A percentile compares a stretch with the other conserved stretches of the same genome.
phyloP scores from a whole-genome alignment of 2,329 filamentous ascomycete genomes.

The Bimuria novae-zelandiae region DNA sequence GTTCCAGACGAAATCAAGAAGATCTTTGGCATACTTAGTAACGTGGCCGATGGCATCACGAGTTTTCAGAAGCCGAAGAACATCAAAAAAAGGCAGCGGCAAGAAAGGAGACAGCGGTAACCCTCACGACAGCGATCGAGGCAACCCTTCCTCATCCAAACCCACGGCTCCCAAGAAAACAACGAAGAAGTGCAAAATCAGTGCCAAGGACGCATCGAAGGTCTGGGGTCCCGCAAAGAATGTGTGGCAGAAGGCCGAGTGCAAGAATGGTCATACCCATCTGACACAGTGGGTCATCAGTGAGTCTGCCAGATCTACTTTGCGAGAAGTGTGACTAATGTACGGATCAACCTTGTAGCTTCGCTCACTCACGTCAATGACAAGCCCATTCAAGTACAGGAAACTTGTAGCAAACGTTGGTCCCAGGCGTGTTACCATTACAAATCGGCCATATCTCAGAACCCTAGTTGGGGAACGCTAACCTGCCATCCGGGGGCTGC shows the following conservation, averaged over 20 bases:
- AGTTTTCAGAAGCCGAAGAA: neutral
- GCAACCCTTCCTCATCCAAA: neutral
- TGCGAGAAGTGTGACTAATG: neutral
- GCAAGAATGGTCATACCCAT: neutral
- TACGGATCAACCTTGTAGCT: neutral
- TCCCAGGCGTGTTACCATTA: neutral
- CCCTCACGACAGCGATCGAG: neutral
- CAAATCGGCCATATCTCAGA: neutral
- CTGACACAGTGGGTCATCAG: neutral
- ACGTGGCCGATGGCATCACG: neutral
- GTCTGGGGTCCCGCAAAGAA: neutral
- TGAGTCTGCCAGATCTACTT: neutral
- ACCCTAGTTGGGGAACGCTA: neutral
- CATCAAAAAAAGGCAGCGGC: neutral
- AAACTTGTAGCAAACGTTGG: neutral
- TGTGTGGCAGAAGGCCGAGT: neutral
- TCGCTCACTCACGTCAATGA: neutral
- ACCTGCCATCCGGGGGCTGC: neutral
- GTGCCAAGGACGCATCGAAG: neutral
- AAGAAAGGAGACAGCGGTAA: neutral
- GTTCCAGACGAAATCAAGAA: conserved; percentile 15
- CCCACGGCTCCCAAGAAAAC: neutral
- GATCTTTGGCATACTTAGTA: conserved; percentile 10
- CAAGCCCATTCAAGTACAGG: neutral
- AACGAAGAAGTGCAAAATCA: neutral